phyloP scores from a whole-genome alignment of 2,329 filamentous ascomycete genomes.

The Orbilia ellipsospora region DNA sequence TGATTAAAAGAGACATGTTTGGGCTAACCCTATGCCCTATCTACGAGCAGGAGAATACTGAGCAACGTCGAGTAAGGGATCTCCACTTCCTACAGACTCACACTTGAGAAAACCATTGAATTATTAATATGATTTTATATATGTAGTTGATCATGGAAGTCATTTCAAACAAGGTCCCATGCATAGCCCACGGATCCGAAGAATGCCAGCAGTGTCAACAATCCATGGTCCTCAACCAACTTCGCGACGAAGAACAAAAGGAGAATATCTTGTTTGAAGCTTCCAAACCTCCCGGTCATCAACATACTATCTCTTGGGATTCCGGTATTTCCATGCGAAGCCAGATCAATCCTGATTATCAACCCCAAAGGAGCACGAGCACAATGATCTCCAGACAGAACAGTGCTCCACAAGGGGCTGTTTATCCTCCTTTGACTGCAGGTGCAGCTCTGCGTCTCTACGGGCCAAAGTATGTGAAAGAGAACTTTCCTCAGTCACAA shows the following conservation, averaged over 20 bases:
- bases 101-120: conserved; percentile 1
- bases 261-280: conserved; percentile 15
- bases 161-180: conserved; percentile 2
- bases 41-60: neutral
- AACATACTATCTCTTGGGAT: conserved; percentile 45
- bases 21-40: neutral
- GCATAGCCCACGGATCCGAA: conserved; percentile 15
- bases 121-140: too few species aligned
- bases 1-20: neutral
- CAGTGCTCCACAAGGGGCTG: neutral
- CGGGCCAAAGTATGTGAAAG: conserved; percentile 43
- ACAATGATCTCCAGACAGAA: neutral
- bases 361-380: neutral
- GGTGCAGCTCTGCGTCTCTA: conserved; percentile 29
- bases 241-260: conserved; percentile 30
- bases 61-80: conserved; percentile 3
- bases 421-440: conserved; percentile 12
- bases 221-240: conserved; percentile 22
- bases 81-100: neutral
- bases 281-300: conserved; percentile 10
- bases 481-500: conserved; percentile 33
- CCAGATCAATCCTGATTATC: conserved; percentile 6
- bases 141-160: conserved; percentile 19
- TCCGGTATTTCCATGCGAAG: conserved; percentile 20
- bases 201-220: conserved; percentile 45